Conservation (phyloP, 2,329 filamentous ascomycete genomes). For the Capronia epimyces region DNA sequence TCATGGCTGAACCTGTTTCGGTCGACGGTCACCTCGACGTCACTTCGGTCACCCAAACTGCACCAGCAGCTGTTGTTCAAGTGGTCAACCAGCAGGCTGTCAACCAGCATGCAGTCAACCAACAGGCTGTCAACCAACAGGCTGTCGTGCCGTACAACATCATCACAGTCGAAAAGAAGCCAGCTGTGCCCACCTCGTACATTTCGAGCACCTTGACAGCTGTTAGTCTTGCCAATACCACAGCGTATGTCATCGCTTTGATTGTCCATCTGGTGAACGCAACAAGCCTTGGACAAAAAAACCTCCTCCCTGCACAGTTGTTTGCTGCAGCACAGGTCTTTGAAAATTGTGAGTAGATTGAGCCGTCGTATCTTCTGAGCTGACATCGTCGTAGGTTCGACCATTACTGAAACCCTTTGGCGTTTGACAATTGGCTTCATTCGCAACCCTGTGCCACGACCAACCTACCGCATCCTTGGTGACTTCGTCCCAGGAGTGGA, state of each 20-base stretch:
- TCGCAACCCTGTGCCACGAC: conserved; percentile 46
- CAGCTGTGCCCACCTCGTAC: background rate
- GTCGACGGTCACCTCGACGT: conserved; percentile 4
- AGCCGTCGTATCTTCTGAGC: conserved; percentile 1
- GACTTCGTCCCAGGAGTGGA: conserved; percentile 51
- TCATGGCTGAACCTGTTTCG: conserved; percentile 3
- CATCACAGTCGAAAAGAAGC: conserved; percentile 9
- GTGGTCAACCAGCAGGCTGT: background rate
- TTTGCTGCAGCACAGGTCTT: conserved; percentile 14
- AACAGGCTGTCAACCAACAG: background rate
- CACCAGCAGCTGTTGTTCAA: background rate
- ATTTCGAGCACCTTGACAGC: background rate
- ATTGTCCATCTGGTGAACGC: conserved; percentile 2
- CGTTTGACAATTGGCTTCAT: conserved; percentile 35
- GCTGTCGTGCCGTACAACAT: conserved; percentile 6
- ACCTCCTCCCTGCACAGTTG: conserved; percentile 1
- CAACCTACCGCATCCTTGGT: conserved; percentile 19
- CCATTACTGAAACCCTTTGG: conserved; percentile 15
- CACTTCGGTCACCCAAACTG: background rate
- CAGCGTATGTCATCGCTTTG: conserved; percentile 7
- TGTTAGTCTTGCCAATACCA: conserved; percentile 2
- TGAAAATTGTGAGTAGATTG: conserved; percentile 14
- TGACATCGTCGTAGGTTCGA: conserved; percentile 6
- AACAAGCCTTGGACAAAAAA: background rate
- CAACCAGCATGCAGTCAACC: background rate